Base-by-base conservation (phyloP, 768 basidiomycete genomes). In the Phylloporus scabripes region DNA sequence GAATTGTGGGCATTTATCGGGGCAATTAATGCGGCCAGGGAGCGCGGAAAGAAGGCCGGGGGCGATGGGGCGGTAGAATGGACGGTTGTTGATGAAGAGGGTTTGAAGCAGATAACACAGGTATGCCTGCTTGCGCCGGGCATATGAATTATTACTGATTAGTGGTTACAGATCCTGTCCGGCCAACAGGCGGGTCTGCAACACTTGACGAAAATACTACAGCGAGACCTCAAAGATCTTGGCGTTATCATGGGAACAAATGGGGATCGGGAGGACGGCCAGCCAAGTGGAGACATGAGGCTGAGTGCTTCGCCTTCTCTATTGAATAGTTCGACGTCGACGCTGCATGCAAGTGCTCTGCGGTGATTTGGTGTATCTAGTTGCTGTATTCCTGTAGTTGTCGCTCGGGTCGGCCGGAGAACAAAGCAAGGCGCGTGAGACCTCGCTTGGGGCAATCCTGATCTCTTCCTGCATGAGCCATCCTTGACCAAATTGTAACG, bases 81-180 rank as follows among this genome's bases (percentile, higher is more conserved):
- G 88, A 78, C 81, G 0, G 87, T 92, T n/a, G 85, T 87, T 3
- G 91, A 93, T 62, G 87, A 89, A 59, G 87, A 90, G 1, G 90
- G 90, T 1, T 68, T 93, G 48, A 73, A 79, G 41, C 82, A 87
- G 63, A 81, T 93, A 48, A 73, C 82, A 4, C 82, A 86, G 76
- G 87, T 87, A 50, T 15, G 73, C 61, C 41, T 7, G 39, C 32
- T 44, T 51, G 51, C 24, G 15, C 43, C 10, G 18, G n/a, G 14
- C 6, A 5, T 4, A 14, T 7, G 10, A 37, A 15, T 20, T 21
- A 17, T 31, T 8, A 31, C 40, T 53, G 36, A 57, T 38, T 31
- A 5, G 24, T 43, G n/a, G 47, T 20, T 17, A 10, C 57, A 89
- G 85, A 87, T 92, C 53, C 67, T 93, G 32, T 70, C 73, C 7